Percentiles rank a stretch among this genome's conserved stretches.
phyloP scores from a whole-genome alignment of 257 asterid genomes.

The Scutellaria baicalensis region DNA sequence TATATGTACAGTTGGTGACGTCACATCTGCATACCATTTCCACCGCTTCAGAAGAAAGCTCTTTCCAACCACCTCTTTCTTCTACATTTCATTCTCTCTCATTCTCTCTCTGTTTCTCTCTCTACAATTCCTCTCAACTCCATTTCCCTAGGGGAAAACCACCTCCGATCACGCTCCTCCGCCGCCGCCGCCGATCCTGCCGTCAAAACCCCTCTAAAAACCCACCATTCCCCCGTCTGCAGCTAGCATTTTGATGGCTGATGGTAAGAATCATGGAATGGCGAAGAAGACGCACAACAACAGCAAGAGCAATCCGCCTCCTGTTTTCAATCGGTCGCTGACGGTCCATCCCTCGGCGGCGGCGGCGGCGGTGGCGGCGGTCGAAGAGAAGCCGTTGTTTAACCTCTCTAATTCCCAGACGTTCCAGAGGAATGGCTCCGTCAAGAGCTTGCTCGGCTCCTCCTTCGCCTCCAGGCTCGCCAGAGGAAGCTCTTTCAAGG shows the following conservation, averaged over 20 bases:
- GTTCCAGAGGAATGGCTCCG: constrained; percentile 48
- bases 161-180: constrained; percentile 3
- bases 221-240: not conserved
- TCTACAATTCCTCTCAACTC: not conserved
- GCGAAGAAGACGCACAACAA: constrained; percentile 20
- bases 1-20: not conserved
- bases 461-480: constrained; percentile 28
- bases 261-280: constrained; percentile 25
- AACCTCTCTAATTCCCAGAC: constrained; percentile 9
- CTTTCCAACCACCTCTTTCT: not conserved
- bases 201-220: not conserved
- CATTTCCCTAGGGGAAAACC: not conserved
- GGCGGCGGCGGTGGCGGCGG: constrained; percentile 19
- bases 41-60: not conserved
- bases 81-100: not conserved
- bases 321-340: constrained; percentile 44
- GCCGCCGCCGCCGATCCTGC: constrained; percentile 13
- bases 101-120: not conserved
- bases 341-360: constrained; percentile 27
- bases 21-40: not conserved
- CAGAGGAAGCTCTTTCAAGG: constrained; percentile 36
- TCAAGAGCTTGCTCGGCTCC: constrained; percentile 29
- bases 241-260: constrained; percentile 14
- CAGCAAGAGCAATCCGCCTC: constrained; percentile 13
- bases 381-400: constrained; percentile 28